These are phyloP conservation scores for Canavalia gladiata DNA, from an alignment of 306 rosid genomes.

Conservation along the genomic window DNA sequence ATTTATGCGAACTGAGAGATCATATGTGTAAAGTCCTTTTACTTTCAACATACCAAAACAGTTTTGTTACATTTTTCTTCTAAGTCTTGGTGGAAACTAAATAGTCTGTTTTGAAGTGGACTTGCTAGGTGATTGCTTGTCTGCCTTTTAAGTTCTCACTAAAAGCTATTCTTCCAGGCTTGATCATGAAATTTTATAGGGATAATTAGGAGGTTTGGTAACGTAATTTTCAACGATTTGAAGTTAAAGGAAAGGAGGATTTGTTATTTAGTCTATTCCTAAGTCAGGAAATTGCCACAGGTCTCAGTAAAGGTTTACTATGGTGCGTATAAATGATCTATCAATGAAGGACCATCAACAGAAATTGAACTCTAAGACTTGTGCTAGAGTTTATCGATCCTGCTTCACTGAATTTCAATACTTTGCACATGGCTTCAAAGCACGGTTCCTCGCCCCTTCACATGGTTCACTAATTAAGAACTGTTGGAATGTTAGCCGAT, in stretches of 20 bases:
- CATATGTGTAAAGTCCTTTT: constrained; percentile 3
- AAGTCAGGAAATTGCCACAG: not conserved
- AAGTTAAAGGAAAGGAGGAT: not conserved
- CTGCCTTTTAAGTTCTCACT: not conserved
- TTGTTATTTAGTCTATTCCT: constrained; percentile 3
- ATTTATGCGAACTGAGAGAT: constrained; percentile 38
- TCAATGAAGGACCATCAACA: not conserved
- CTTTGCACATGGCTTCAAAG: constrained; percentile 18
- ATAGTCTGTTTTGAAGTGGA: constrained; percentile 33
- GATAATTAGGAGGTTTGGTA: constrained; percentile 14
- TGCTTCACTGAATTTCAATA: constrained; percentile 9
- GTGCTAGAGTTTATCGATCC: too few relatives aligned
- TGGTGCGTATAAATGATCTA: not conserved
- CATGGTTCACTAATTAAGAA: not conserved
- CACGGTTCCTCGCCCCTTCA: not conserved
- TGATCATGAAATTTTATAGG: not conserved
- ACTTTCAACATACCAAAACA: constrained; percentile 25
- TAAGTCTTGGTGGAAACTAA: not conserved
- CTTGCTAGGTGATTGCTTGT: not conserved
- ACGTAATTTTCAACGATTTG: not conserved
- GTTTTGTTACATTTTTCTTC: constrained; percentile 36
- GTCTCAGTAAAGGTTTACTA: not conserved
- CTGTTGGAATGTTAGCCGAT: constrained; percentile 8
- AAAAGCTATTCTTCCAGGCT: constrained; percentile 26
- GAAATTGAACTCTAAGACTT: not conserved